A percentile compares a stretch with the other conserved stretches of the same genome.
Conservation (phyloP, 768 basidiomycete species). For the Butyriboletus loyo region DNA sequence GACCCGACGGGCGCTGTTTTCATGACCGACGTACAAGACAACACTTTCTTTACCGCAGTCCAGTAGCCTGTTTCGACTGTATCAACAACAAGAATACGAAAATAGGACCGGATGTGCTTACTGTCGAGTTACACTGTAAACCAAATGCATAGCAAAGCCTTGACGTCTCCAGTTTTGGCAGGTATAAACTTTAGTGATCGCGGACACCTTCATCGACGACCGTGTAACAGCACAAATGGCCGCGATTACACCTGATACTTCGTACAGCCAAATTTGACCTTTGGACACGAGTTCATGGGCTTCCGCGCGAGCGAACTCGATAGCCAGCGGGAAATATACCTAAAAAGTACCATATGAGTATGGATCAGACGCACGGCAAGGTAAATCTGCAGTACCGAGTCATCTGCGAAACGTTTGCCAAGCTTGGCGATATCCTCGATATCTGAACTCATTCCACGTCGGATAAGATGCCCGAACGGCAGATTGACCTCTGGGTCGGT, state of each 20-base stretch:
- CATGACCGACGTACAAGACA: slow-evolving; percentile 52
- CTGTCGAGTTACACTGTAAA: slow-evolving; percentile 44
- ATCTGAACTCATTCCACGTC: slow-evolving; percentile 40
- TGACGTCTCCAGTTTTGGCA: slow-evolving; percentile 41
- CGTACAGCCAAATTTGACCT: slow-evolving; percentile 53
- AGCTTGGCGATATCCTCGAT: slow-evolving; percentile 40
- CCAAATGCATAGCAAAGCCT: slow-evolving; percentile 52
- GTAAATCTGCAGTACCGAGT: slow-evolving; percentile 41
- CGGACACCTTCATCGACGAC: slow-evolving; percentile 45
- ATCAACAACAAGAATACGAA: not conserved
- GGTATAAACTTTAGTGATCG: slow-evolving; percentile 60
- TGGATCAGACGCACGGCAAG: not conserved
- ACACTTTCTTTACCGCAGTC: slow-evolving; percentile 45
- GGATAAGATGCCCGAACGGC: slow-evolving; percentile 35
- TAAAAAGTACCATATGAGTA: slow-evolving; percentile 19
- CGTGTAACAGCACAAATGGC: slow-evolving; percentile 58
- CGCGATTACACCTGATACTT: slow-evolving; percentile 39
- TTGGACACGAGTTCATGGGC: slow-evolving; percentile 46
- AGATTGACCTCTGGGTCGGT: slow-evolving; percentile 21
- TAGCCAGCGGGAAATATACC: slow-evolving; percentile 44
- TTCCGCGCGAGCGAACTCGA: slow-evolving; percentile 40
- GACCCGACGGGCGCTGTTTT: slow-evolving; percentile 48
- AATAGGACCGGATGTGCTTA: slow-evolving; percentile 23
- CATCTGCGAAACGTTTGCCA: slow-evolving; percentile 50
- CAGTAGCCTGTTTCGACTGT: slow-evolving; percentile 31